These are phyloP conservation scores for Eucommia ulmoides DNA, from an alignment of 257 asterid genomes.

Conservation along the genomic window DNA sequence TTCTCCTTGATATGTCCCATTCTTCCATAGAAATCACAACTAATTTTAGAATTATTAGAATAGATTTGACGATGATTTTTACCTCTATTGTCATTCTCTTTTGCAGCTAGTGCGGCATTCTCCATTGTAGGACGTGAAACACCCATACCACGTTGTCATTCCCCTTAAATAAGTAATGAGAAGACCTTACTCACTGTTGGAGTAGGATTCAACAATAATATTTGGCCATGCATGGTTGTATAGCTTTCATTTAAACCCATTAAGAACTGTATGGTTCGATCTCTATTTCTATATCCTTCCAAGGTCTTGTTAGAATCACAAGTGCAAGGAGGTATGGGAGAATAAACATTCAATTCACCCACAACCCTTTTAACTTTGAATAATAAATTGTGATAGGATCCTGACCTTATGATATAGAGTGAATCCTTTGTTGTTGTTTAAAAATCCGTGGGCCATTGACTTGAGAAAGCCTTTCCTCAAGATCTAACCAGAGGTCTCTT, in stretches of 20 bases:
- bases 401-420: not conserved
- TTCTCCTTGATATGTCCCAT: not conserved
- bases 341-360: not conserved
- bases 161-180: not conserved
- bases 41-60: not conserved
- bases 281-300: not conserved
- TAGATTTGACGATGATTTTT: too few relatives aligned
- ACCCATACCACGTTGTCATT: not conserved
- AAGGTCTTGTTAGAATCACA: not conserved
- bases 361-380: not conserved
- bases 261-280: not conserved
- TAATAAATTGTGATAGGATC: not conserved
- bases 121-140: not conserved
- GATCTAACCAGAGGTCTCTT: not conserved
- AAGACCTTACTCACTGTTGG: not conserved
- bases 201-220: not conserved
- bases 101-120: not conserved
- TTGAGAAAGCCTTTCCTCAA: not conserved
- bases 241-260: not conserved
- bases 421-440: not conserved
- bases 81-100: not conserved
- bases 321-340: not conserved
- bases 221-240: not conserved
- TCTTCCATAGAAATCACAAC: not conserved
- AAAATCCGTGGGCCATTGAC: not conserved